Evolutionary conservation across 1,139 yeast genomes (phyloP).

Genomic region (Blastobotrys malaysiensis): DNA sequence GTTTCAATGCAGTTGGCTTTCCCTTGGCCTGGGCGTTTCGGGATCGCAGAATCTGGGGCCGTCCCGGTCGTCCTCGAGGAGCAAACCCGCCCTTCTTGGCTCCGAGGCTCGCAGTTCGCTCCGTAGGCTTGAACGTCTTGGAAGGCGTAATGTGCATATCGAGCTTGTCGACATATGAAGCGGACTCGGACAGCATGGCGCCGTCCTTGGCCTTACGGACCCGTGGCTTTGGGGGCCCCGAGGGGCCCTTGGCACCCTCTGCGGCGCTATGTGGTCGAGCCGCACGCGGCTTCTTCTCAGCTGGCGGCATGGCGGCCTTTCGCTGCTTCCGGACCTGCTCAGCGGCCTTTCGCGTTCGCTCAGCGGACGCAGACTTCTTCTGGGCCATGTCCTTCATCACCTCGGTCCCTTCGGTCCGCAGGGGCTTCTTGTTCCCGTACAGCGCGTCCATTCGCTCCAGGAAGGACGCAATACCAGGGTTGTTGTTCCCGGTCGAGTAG

Average conservation of each 20-base stretch:
- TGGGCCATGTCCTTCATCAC: constrained; percentile 1
- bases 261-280: neutral
- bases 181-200: neutral
- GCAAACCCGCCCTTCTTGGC: neutral
- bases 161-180: constrained; percentile 5
- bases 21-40: constrained; percentile 1
- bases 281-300: neutral
- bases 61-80: constrained; percentile 2
- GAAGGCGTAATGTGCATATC: constrained; percentile 7
- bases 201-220: neutral
- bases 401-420: neutral
- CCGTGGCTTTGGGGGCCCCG: neutral
- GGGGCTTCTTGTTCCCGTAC: constrained; percentile 7
- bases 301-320: neutral
- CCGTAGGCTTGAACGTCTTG: constrained; percentile 1
- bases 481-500: constrained; percentile 8
- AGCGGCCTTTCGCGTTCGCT: neutral
- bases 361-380: constrained; percentile 1
- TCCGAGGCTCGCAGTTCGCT: constrained; percentile 2
- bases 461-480: constrained; percentile 10
- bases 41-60: neutral
- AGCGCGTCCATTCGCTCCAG: constrained; percentile 14
- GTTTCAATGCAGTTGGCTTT: neutral
- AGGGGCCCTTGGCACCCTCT: neutral
- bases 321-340: constrained; percentile 1